phyloP scores from a whole-genome alignment of 495 filamentous ascomycete species.

The Beverwykella pulmonaria region DNA sequence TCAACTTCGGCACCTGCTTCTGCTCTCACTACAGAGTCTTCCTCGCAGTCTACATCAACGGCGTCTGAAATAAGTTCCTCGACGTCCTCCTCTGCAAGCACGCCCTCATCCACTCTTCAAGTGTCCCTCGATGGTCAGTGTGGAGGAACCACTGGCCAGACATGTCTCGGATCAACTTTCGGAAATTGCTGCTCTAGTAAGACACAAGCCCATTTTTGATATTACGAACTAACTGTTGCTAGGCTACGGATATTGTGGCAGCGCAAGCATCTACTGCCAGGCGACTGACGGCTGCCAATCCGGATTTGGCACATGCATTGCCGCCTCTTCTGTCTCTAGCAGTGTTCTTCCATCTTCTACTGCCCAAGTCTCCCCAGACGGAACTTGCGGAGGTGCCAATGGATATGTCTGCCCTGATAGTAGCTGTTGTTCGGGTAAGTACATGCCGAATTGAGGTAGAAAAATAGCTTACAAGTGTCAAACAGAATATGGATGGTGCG shows the following conservation, averaged over 20 bases:
- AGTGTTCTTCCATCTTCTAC: background rate
- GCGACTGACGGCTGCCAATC: background rate
- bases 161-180: background rate
- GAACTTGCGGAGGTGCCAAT: constrained; percentile 5
- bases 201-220: background rate
- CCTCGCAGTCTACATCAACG: too few relatives aligned
- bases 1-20: too few relatives aligned
- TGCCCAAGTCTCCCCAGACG: constrained; percentile 9
- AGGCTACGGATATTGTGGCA: background rate
- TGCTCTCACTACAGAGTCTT: too few relatives aligned
- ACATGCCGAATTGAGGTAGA: background rate
- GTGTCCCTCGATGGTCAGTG: constrained; percentile 2
- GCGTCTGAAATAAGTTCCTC: too few relatives aligned
- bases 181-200: background rate
- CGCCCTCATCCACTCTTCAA: background rate
- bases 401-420: constrained; percentile 15
- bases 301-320: background rate
- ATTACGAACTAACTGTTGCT: background rate
- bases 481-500: constrained; percentile 22
- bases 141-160: background rate
- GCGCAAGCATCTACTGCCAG: background rate
- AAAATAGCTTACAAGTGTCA: background rate
- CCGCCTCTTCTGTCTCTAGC: background rate
- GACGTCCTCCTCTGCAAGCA: background rate
- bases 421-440: constrained; percentile 21